Evolutionary conservation across 805 yeast species (phyloP).

Genomic region (Candida tibetensis): DNA sequence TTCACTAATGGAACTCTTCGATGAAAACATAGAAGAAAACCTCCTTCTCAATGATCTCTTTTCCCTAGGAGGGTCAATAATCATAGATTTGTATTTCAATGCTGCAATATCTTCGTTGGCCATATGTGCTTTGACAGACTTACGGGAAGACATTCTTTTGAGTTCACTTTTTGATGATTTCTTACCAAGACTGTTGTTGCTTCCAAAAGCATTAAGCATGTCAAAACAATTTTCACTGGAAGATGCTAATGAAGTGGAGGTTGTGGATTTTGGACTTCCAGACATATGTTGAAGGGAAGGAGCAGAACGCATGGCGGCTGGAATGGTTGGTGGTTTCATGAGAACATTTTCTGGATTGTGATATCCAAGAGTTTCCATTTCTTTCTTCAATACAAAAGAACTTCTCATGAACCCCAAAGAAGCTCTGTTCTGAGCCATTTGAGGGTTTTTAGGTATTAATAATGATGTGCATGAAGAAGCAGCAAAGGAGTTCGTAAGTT

Average conservation of each 20-base stretch:
- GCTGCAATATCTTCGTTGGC: slow-evolving; percentile 12
- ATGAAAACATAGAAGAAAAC: slow-evolving; percentile 12
- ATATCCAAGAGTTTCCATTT: slow-evolving; percentile 32
- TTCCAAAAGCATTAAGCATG: slow-evolving; percentile 20
- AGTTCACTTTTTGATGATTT: slow-evolving; percentile 1
- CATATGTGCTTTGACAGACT: slow-evolving; percentile 4
- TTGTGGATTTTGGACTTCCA: not conserved
- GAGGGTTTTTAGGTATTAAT: slow-evolving; percentile 4
- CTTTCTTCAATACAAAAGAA: slow-evolving; percentile 41
- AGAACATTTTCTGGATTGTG: slow-evolving; percentile 32
- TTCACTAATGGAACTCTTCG: slow-evolving; percentile 1
- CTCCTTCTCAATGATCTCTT: slow-evolving; percentile 17
- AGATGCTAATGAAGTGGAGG: slow-evolving; percentile 9
- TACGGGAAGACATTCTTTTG: slow-evolving; percentile 5
- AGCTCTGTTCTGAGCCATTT: slow-evolving; percentile 19
- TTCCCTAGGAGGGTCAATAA: slow-evolving; percentile 9
- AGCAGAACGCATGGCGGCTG: slow-evolving; percentile 16
- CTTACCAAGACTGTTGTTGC: not conserved
- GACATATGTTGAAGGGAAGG: not conserved
- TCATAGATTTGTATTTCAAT: slow-evolving; percentile 12
- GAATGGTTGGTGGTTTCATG: slow-evolving; percentile 18
- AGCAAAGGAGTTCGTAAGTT: slow-evolving; percentile 9
- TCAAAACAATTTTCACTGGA: slow-evolving; percentile 22
- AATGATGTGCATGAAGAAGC: slow-evolving; percentile 15
- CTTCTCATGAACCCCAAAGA: slow-evolving; percentile 45